These are phyloP conservation scores for Polysphondylium violaceum DNA, from an alignment of 78 protist species.

Conservation along the genomic window DNA sequence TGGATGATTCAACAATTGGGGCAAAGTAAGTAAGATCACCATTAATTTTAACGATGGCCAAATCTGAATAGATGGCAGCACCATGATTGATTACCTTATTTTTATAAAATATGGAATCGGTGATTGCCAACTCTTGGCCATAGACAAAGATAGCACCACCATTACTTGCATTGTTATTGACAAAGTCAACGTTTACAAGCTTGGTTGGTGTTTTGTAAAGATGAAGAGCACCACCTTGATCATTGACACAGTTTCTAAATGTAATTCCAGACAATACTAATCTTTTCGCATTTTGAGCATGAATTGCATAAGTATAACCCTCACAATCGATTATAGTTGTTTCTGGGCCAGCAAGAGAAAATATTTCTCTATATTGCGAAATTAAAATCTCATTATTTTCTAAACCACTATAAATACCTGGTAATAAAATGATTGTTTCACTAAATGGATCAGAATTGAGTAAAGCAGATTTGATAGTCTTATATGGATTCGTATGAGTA, in stretches of 20 bases:
- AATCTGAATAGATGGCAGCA: conserved; percentile 11
- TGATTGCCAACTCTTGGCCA: background rate
- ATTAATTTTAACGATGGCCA: too few species aligned
- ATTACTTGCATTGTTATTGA: background rate
- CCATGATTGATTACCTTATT: background rate
- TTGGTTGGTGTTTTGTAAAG: background rate
- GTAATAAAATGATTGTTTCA: background rate
- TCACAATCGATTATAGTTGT: background rate
- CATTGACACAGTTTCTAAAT: background rate
- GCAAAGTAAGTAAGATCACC: background rate
- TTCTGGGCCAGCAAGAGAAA: background rate
- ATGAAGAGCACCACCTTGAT: background rate
- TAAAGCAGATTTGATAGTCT: background rate
- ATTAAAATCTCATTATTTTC: background rate
- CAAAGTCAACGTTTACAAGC: background rate
- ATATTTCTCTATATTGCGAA: too few species aligned
- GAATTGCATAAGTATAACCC: background rate
- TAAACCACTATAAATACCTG: background rate
- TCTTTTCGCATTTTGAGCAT: too few species aligned
- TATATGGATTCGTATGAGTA: background rate
- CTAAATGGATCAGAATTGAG: background rate
- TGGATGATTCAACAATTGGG: too few species aligned
- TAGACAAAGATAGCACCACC: background rate
- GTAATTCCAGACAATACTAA: background rate
- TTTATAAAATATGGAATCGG: background rate